These are phyloP conservation scores for Fusarium heterosporum DNA, from an alignment of 2,329 filamentous ascomycete genomes.

Conservation along the genomic window DNA sequence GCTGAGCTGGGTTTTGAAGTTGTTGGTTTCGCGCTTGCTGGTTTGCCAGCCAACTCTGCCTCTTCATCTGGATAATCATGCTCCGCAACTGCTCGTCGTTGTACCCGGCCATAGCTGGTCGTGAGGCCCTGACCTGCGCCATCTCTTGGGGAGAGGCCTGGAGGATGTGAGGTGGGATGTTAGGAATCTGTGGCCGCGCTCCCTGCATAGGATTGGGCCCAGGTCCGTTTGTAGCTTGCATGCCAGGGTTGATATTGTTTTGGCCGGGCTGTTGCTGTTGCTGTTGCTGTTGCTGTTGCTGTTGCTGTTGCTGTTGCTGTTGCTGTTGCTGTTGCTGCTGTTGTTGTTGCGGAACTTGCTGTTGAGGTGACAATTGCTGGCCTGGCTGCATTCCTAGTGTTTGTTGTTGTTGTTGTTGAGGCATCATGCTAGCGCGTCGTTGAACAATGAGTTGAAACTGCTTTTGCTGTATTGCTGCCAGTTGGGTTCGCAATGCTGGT, in stretches of 20 bases:
- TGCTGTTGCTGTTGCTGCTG: slow-evolving; percentile 39
- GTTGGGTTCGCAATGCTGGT: slow-evolving; percentile 48
- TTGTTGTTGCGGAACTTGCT: slow-evolving; percentile 42
- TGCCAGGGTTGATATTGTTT: slow-evolving; percentile 44
- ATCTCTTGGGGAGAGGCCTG: slow-evolving; percentile 53
- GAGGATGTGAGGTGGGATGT: slow-evolving; percentile 49
- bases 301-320: slow-evolving; percentile 43
- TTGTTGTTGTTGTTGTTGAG: slow-evolving; percentile 44
- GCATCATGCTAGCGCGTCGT: slow-evolving; percentile 48
- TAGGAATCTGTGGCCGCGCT: slow-evolving; percentile 43
- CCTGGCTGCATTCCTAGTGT: slow-evolving; percentile 23
- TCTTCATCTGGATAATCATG: slow-evolving; percentile 52
- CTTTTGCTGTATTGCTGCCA: slow-evolving; percentile 52
- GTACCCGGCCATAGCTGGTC: slow-evolving; percentile 45
- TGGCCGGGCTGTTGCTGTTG: slow-evolving; percentile 48
- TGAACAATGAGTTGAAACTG: slow-evolving; percentile 55
- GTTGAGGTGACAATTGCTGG: slow-evolving; percentile 33
- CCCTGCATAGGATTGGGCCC: slow-evolving; percentile 48
- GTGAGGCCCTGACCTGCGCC: slow-evolving; percentile 46
- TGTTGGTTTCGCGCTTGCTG: slow-evolving; percentile 52
- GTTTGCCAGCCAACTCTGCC: slow-evolving; percentile 48
- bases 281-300: slow-evolving; percentile 41
- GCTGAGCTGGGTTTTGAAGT: slow-evolving; percentile 49
- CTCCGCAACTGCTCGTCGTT: slow-evolving; percentile 52
- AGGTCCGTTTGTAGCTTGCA: slow-evolving; percentile 39